Conservation (phyloP, 2,329 filamentous ascomycete species). For the Hypoxylon sp. region DNA sequence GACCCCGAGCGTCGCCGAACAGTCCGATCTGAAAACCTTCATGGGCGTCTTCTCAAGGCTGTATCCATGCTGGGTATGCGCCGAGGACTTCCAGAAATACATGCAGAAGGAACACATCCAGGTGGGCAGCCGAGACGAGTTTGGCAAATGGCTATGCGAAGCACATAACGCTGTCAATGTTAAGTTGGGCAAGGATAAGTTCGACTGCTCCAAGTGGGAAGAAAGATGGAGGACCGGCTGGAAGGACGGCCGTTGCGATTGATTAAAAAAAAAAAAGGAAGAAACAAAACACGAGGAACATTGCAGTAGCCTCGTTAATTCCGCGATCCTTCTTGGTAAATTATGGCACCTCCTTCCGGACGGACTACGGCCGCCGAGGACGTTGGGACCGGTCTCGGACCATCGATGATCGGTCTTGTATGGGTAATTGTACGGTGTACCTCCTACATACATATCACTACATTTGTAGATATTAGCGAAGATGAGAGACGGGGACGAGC, state of each 20-base stretch:
- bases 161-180: constrained; percentile 89
- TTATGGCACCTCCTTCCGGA: neutral
- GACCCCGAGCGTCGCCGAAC: constrained; percentile 73
- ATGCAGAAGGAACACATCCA: constrained; percentile 77
- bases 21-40: constrained; percentile 82
- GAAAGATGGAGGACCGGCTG: constrained; percentile 95
- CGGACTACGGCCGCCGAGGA: neutral
- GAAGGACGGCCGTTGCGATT: constrained; percentile 73
- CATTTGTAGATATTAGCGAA: constrained; percentile 1
- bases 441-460: neutral
- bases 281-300: too few relatives aligned
- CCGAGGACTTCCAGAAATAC: constrained; percentile 88
- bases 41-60: constrained; percentile 83
- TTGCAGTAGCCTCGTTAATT: neutral
- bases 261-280: too few relatives aligned
- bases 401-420: constrained; percentile 15
- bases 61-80: constrained; percentile 97
- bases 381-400: constrained; percentile 46
- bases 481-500: constrained; percentile 22
- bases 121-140: constrained; percentile 71
- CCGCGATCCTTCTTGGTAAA: neutral
- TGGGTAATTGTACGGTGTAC: constrained; percentile 31
- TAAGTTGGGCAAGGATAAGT: constrained; percentile 89
- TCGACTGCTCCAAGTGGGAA: constrained; percentile 92
- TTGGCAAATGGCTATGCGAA: constrained; percentile 85